These are phyloP conservation scores for Amanita inopinata DNA, from an alignment of 768 basidiomycete species.

Conservation along the genomic window DNA sequence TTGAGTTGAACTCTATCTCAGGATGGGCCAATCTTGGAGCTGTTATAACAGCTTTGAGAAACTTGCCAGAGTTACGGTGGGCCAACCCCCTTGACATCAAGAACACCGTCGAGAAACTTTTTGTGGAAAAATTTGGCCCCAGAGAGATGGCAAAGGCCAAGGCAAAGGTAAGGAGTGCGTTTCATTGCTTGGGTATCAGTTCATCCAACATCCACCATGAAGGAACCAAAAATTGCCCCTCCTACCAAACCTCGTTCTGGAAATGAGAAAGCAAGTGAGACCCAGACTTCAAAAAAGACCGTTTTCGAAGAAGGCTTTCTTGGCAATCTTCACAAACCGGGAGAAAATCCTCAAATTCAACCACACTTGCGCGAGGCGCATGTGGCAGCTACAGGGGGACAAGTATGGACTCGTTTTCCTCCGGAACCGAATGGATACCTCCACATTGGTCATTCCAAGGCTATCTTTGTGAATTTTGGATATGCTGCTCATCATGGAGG, in stretches of 20 bases:
- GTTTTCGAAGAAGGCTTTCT: slow-evolving; percentile 96
- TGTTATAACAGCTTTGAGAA: slow-evolving; percentile 54
- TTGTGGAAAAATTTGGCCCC: slow-evolving; percentile 58
- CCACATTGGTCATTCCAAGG: slow-evolving; percentile 95
- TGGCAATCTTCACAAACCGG: slow-evolving; percentile 84
- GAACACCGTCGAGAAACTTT: slow-evolving; percentile 64
- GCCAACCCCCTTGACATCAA: slow-evolving; percentile 80
- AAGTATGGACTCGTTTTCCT: slow-evolving; percentile 93
- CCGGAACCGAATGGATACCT: slow-evolving; percentile 98
- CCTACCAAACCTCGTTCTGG: slow-evolving; percentile 21
- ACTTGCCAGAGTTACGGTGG: slow-evolving; percentile 62
- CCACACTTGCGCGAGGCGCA: slow-evolving; percentile 74
- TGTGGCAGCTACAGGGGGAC: slow-evolving; percentile 66
- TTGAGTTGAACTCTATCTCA: slow-evolving; percentile 35
- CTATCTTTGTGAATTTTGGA: slow-evolving; percentile 98
- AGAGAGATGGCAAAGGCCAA: slow-evolving; percentile 62
- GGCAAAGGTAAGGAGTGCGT: slow-evolving; percentile 46
- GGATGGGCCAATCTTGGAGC: slow-evolving; percentile 75
- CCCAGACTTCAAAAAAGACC: slow-evolving; percentile 37
- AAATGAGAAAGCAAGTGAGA: slow-evolving; percentile 20
- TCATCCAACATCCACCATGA: background rate
- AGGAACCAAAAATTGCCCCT: slow-evolving; percentile 43
- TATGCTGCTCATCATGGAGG: slow-evolving; percentile 93
- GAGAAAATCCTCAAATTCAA: slow-evolving; percentile 83
- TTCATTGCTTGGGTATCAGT: background rate